These are phyloP conservation scores for Chrysoporthe deuterocubensis DNA, from an alignment of 2,329 filamentous ascomycete genomes.

Conservation along the genomic window DNA sequence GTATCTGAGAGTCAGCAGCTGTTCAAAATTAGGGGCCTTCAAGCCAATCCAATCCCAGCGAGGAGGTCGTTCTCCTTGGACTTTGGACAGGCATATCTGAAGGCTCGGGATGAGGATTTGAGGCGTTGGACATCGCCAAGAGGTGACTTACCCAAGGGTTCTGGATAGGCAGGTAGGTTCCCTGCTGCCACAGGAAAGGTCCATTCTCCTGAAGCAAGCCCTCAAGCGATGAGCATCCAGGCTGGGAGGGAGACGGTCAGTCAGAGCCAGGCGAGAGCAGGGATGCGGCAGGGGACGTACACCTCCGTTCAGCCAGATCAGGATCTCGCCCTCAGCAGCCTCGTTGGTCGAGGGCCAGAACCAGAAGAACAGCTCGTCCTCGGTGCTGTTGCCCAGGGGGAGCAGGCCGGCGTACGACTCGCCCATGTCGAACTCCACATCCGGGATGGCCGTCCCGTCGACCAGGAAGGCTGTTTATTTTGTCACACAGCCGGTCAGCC, in stretches of 20 bases:
- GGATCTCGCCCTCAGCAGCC: constrained; percentile 55
- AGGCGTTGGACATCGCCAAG: not conserved
- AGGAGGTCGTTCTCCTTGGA: too few species aligned
- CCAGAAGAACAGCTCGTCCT: constrained; percentile 61
- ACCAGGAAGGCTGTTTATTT: constrained; percentile 58
- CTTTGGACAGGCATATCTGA: too few species aligned
- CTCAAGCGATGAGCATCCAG: constrained; percentile 61
- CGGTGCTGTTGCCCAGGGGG: constrained; percentile 52
- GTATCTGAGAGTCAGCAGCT: not conserved
- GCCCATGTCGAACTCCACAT: constrained; percentile 68
- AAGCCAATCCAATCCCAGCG: too few species aligned
- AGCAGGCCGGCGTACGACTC: constrained; percentile 65
- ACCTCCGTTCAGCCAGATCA: constrained; percentile 61
- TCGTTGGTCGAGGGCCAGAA: constrained; percentile 62
- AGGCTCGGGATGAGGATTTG: not conserved
- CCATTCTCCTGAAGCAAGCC: constrained; percentile 77
- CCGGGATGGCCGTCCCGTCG: constrained; percentile 64
- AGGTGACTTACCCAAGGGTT: constrained; percentile 61
- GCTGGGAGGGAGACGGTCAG: constrained; percentile 54
- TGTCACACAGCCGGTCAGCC: too few species aligned
- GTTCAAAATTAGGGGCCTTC: not conserved
- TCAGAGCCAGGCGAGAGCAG: constrained; percentile 56
- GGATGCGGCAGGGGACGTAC: constrained; percentile 41
- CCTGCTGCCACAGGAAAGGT: constrained; percentile 69
- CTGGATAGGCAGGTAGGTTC: constrained; percentile 63